Conservation (phyloP, 2,329 filamentous ascomycete genomes). For the Leptographium radiaticola region DNA sequence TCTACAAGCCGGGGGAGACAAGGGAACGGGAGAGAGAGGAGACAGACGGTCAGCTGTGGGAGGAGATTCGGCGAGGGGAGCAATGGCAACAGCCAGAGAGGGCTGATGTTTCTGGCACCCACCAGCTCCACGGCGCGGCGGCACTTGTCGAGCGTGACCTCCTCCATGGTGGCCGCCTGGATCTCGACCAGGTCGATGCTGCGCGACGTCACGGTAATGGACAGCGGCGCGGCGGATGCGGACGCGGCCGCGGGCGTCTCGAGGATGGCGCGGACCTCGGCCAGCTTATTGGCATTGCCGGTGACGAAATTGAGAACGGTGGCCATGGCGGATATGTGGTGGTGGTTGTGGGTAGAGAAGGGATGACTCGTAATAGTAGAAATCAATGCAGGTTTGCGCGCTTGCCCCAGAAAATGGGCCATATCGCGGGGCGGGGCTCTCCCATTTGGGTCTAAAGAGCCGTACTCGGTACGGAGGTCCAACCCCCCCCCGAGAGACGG, state of each 20-base stretch:
- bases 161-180: conserved; percentile 83
- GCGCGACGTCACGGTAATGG: conserved; percentile 59
- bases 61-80: too few species aligned
- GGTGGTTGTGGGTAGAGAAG: background rate
- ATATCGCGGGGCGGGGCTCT: too few species aligned
- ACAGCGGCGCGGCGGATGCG: background rate
- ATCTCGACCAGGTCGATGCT: conserved; percentile 75
- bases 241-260: conserved; percentile 34
- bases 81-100: background rate
- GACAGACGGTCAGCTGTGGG: background rate
- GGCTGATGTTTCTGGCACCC: conserved; percentile 15
- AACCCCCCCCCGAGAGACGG: too few species aligned
- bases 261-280: conserved; percentile 80
- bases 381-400: too few species aligned
- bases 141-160: conserved; percentile 83
- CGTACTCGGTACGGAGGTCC: too few species aligned
- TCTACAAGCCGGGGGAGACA: conserved; percentile 28
- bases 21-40: background rate
- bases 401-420: too few species aligned
- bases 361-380: too few species aligned
- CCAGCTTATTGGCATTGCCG: conserved; percentile 86
- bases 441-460: too few species aligned
- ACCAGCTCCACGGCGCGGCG: conserved; percentile 67
- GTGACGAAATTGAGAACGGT: conserved; percentile 77
- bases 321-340: background rate